A percentile compares a stretch with the other conserved stretches of the same genome.
phyloP scores from a whole-genome alignment of 2,329 filamentous ascomycete species.

The Arachnopeziza araneosa region DNA sequence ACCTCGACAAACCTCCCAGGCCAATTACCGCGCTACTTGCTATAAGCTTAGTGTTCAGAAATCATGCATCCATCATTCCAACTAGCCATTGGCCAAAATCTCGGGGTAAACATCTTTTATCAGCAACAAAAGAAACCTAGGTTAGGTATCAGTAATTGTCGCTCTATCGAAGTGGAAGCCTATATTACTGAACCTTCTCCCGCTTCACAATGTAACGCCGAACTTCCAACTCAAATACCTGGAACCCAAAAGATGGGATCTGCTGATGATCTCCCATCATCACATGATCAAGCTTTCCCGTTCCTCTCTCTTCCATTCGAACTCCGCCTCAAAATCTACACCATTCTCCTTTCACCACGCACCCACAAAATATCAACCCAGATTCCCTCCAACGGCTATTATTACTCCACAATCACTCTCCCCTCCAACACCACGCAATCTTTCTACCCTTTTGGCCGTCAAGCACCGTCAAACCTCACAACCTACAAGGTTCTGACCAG shows the following conservation, averaged over 20 bases:
- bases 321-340: conserved; percentile 27
- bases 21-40: neutral
- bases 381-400: conserved; percentile 24
- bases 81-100: neutral
- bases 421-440: conserved; percentile 11
- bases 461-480: conserved; percentile 11
- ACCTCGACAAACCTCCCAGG: neutral
- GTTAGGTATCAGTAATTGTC: conserved; percentile 20
- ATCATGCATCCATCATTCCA: neutral
- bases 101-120: conserved; percentile 18
- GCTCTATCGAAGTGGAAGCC: conserved; percentile 15
- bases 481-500: conserved; percentile 24
- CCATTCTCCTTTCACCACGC: conserved; percentile 22
- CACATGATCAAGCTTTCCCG: conserved; percentile 8
- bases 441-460: conserved; percentile 20
- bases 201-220: neutral
- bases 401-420: conserved; percentile 16
- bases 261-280: neutral
- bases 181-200: neutral
- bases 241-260: neutral
- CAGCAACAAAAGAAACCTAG: conserved; percentile 1
- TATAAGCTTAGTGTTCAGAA: neutral
- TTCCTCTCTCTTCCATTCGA: conserved; percentile 26
- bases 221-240: neutral
- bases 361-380: conserved; percentile 26